Percentiles rank a stretch among this genome's conserved stretches.
These are phyloP conservation scores for Penicillium oxalicum DNA, from an alignment of 2,329 filamentous ascomycete genomes.

Conservation along the genomic window DNA sequence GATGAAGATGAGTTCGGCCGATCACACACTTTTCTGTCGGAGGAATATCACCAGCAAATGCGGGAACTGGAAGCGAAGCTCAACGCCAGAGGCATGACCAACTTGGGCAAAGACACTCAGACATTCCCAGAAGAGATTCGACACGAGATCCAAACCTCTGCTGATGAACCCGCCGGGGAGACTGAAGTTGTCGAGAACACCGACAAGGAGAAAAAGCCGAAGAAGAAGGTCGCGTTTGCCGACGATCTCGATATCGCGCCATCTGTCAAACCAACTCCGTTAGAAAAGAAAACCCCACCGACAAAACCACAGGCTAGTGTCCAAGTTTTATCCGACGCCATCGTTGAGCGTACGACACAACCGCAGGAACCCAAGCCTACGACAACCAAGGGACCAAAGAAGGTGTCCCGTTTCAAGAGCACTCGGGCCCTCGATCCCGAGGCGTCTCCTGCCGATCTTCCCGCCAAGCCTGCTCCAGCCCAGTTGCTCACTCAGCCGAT, in stretches of 20 bases:
- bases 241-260: constrained; percentile 64
- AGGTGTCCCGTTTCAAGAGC: constrained; percentile 42
- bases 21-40: constrained; percentile 59
- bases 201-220: constrained; percentile 24
- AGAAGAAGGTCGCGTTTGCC: constrained; percentile 78
- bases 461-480: constrained; percentile 6
- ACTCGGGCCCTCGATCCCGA: constrained; percentile 17
- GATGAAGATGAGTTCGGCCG: constrained; percentile 68
- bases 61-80: constrained; percentile 73
- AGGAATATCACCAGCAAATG: constrained; percentile 78
- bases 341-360: constrained; percentile 39
- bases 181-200: background rate
- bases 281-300: constrained; percentile 25
- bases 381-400: constrained; percentile 29
- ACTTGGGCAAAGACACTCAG: constrained; percentile 47
- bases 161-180: constrained; percentile 12
- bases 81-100: constrained; percentile 52
- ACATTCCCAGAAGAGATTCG: constrained; percentile 31
- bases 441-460: background rate
- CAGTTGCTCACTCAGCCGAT: constrained; percentile 15
- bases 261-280: constrained; percentile 29
- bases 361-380: constrained; percentile 12
- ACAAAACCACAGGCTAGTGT: constrained; percentile 21
- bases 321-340: constrained; percentile 36
- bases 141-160: constrained; percentile 25